A percentile compares a stretch with the other conserved stretches of the same genome.
Conservation (phyloP, 2,329 filamentous ascomycete genomes). For the Aspergillus sp. region DNA sequence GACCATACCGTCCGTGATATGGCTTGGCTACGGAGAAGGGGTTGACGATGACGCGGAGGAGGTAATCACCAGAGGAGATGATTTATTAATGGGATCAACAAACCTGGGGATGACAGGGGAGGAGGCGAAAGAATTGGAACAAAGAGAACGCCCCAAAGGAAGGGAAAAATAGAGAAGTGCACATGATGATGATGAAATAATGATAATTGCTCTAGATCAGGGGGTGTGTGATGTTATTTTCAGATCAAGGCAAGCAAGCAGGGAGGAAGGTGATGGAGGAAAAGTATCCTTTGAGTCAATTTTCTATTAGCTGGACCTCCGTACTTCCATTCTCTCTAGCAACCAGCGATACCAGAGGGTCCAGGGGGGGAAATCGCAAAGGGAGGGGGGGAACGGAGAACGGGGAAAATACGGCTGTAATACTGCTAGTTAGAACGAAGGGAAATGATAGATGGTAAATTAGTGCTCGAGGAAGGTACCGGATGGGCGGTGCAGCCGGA, state of each 20-base stretch:
- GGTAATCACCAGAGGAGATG: background rate
- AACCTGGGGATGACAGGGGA: background rate
- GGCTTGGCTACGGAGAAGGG: conserved; percentile 7
- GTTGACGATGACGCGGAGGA: conserved; percentile 5
- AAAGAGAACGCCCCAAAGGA: background rate
- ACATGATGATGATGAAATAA: too few relatives aligned
- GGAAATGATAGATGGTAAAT: conserved; percentile 6
- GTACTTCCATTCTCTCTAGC: background rate
- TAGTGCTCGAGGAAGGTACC: conserved; percentile 1
- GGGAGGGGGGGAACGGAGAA: background rate
- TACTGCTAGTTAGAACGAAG: conserved; percentile 1
- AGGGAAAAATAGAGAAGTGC: too few relatives aligned
- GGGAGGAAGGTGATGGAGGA: background rate
- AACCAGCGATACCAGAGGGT: background rate
- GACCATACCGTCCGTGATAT: conserved; percentile 7
- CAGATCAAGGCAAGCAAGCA: background rate
- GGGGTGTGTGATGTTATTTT: too few relatives aligned
- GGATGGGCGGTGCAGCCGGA: conserved; percentile 4
- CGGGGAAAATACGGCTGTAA: background rate
- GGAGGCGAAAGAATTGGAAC: background rate
- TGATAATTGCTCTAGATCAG: too few relatives aligned
- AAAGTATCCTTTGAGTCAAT: background rate
- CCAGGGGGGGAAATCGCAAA: background rate
- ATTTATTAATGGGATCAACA: background rate
- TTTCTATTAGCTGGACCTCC: background rate